Evolutionary conservation across 306 rosid species (phyloP), one percentile per base, ranked within the genome.

Genomic region (Citrullus mucosospermus): DNA sequence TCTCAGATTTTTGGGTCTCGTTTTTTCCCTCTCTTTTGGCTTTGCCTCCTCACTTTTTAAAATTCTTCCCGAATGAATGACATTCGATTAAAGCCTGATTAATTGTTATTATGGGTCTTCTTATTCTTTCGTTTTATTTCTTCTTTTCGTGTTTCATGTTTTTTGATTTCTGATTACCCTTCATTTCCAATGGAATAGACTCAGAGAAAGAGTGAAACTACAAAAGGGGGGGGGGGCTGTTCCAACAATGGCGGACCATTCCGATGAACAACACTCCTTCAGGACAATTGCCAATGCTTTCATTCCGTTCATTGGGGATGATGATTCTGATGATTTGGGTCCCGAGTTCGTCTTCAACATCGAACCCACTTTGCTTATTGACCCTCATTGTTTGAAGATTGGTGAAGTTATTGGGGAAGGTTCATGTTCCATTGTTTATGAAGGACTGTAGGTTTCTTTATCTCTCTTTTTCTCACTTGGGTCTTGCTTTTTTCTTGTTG

Each of bases 401-500:
- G 87, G 83, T 16, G 61, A 55, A 34, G 7, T 16, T 76, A 82
- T 87, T 8, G 82, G 77, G 18, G 89, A 84, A 80, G 91, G 89
- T 18, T 62, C 80, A 6, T 22, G 34, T 77, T 82, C 88, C 65
- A n/a, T 32, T 55, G 89, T 88, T 60, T 76, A 76, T 68, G 81
- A 84, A 80, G 95, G 95, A 80, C 71, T 81, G 95, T 88, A 84
- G 73, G 90, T 88, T 50, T 59, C 84, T 16, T 63, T 15, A 6
- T 63, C 70, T 39, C 57, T 51, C 61, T 48, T 54, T 55, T 76
- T 4, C 13, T 51, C 2, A 39, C 28, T 65, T 57, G 46, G 51
- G 13, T 43, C 10, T 51, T 65, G 41, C 6, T 15, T 60, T 53
- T 22, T 44, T 46, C 41, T 7, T 70, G 6, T 46, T 80, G 51